Conservation (phyloP, 495 filamentous ascomycete genomes). For the Cercophora scortea region DNA sequence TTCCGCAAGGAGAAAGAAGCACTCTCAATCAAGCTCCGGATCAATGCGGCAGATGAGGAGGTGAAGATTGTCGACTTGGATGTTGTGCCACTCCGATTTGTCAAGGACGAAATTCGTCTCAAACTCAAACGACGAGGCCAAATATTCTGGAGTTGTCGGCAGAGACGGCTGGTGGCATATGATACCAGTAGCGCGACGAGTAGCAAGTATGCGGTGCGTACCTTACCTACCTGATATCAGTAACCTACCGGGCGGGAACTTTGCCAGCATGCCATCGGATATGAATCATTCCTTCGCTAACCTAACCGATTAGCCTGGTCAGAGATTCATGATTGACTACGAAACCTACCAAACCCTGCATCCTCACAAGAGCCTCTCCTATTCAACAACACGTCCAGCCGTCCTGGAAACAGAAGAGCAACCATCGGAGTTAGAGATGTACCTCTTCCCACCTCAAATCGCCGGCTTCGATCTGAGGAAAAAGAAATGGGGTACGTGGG, state of each 20-base stretch:
- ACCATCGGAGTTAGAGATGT: not conserved
- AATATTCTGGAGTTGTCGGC: not conserved
- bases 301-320: not conserved
- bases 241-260: no score
- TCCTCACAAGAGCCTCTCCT: not conserved
- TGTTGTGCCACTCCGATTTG: not conserved
- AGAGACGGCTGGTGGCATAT: not conserved
- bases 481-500: constrained; percentile 1
- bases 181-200: not conserved
- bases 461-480: not conserved
- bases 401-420: not conserved
- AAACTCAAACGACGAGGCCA: not conserved
- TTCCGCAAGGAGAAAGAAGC: no score
- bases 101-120: not conserved
- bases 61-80: not conserved
- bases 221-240: no score
- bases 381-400: no score
- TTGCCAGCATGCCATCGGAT: not conserved
- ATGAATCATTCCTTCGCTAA: not conserved
- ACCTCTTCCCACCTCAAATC: not conserved
- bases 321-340: not conserved
- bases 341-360: not conserved
- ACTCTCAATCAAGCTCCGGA: not conserved
- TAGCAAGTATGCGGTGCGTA: not conserved
- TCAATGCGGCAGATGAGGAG: not conserved